These are phyloP conservation scores for Kwoniella botswanensis DNA, from an alignment of 768 basidiomycete species.

Conservation along the genomic window DNA sequence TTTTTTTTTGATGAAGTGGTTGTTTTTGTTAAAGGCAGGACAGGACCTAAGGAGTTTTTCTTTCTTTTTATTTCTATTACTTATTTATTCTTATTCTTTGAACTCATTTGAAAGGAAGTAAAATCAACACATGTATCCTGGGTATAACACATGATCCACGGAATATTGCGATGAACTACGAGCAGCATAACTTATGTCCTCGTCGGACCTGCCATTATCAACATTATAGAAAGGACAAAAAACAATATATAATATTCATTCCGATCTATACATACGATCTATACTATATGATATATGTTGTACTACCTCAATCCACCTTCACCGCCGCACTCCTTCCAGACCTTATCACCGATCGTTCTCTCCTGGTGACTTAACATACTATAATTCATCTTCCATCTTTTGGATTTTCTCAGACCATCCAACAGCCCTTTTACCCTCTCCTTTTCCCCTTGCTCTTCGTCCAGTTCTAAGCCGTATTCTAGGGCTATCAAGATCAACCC, in stretches of 20 bases:
- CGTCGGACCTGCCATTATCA: too few species aligned
- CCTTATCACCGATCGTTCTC: conserved; percentile 23
- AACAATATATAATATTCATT: not conserved
- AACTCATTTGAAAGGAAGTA: too few species aligned
- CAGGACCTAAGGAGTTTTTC: not conserved
- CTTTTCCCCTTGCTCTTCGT: conserved; percentile 3
- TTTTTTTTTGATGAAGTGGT: too few species aligned
- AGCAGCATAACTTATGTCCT: too few species aligned
- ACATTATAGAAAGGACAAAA: not conserved
- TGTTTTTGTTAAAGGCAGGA: too few species aligned
- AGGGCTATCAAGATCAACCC: conserved; percentile 34
- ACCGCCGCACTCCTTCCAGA: conserved; percentile 31
- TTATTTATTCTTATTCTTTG: not conserved
- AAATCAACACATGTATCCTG: not conserved
- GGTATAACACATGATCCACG: not conserved
- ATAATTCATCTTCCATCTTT: conserved; percentile 41
- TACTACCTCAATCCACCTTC: not conserved
- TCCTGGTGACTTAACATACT: conserved; percentile 37
- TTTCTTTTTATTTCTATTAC: not conserved
- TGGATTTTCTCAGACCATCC: conserved; percentile 28
- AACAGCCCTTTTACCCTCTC: conserved; percentile 25
- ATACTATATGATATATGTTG: not conserved
- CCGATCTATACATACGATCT: not conserved
- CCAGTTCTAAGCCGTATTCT: conserved; percentile 9
- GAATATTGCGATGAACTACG: too few species aligned